Evolutionary conservation across 1,284 basidiomycete species (phyloP), one percentile per base, ranked within the genome.

Genomic region (Pseudozyma pruni): DNA sequence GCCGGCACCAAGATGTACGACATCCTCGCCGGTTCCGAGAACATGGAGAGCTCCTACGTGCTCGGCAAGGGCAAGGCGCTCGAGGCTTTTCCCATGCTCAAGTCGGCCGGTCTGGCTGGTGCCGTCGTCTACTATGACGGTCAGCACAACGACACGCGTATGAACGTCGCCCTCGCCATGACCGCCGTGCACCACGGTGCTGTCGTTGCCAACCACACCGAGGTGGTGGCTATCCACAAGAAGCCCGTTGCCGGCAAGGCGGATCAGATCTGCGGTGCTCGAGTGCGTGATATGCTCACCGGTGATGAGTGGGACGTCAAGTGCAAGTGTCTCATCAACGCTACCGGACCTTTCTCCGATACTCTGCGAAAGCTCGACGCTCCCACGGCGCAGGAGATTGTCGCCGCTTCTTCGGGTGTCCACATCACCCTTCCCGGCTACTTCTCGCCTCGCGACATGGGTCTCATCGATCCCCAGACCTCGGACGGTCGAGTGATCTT

Each of bases 371-470:
- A 89, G 46, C 88, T 98, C 79, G 93, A 95, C 82, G 89, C 94
- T 81, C 91, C 92, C 1, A 83, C 86, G 0, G 89, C 91, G 75
- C 88, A 88, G 76, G 89, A 93, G 42, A 97, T 98, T 72, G 93
- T 98, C 17, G 90, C 93, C 47, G 90, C 95, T 3, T 93, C 92
- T 8, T 90, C 92, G 16, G 95, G 95, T 35, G 90, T 96, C 27
- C 95, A 98, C 85, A 93, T 98, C 84, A 97, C 95, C 0, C 88
- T 98, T 11, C 95, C 95, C 3, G 93, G 92, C 83, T 98, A 98
- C 86, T 98, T 96, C 81, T 92, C 93, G 8, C 94, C 95, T 2
- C 90, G 92, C 47, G 91, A 88, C 57, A 97, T 98, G 91, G 95
- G 94, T 46, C 87, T 98, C 8, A 88, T 98, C 51, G 95, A 98